Percentiles rank a stretch among this genome's conserved stretches.
Conservation (phyloP, 2,329 filamentous ascomycete genomes). For the Diaporthe sp. region DNA sequence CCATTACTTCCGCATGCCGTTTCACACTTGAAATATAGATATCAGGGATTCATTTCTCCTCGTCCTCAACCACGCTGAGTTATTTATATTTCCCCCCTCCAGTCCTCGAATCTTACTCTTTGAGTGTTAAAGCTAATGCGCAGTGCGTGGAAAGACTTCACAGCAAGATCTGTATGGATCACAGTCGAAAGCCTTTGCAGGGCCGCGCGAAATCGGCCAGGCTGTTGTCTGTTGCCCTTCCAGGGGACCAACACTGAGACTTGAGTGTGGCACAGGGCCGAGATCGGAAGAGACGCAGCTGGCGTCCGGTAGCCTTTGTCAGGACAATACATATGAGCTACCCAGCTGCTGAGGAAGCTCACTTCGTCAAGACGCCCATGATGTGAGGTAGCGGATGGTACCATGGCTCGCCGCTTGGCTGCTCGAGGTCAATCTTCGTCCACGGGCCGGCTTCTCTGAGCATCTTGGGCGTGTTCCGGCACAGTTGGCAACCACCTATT, state of each 20-base stretch:
- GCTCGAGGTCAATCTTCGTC: conserved; percentile 62
- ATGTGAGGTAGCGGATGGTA: conserved; percentile 63
- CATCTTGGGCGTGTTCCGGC: conserved; percentile 61
- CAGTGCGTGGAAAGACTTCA: neutral
- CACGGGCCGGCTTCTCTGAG: conserved; percentile 66
- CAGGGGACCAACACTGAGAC: no score
- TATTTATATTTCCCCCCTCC: neutral
- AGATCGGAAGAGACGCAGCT: neutral
- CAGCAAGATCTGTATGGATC: no score
- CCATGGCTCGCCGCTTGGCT: conserved; percentile 57
- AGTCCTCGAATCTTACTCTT: neutral
- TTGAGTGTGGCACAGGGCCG: neutral
- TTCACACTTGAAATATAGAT: neutral
- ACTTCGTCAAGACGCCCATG: conserved; percentile 68
- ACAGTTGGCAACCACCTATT: conserved; percentile 67
- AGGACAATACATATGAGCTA: neutral
- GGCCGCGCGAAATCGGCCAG: neutral
- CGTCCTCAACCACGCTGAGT: neutral
- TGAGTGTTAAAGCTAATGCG: no score
- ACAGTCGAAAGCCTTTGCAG: neutral
- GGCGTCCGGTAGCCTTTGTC: no score
- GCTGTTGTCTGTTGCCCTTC: neutral
- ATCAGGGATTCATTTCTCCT: neutral
- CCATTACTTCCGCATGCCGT: no score
- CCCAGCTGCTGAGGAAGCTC: conserved; percentile 32